Evolutionary conservation across 129 eudicot species (phyloP).

Genomic region (Solidago caesia): DNA sequence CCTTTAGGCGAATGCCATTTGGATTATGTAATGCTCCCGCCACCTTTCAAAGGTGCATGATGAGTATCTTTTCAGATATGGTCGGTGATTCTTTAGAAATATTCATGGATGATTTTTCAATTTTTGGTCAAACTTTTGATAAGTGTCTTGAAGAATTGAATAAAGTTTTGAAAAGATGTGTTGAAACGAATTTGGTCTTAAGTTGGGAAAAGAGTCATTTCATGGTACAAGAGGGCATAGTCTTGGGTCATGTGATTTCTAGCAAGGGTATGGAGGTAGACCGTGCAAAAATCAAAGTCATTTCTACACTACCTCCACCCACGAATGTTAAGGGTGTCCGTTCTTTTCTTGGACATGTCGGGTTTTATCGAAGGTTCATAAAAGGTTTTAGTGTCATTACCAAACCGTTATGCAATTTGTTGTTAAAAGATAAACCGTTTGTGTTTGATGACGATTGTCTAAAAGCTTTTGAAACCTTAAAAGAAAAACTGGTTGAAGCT

Average conservation of each 20-base stretch:
- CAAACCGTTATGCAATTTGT: neutral
- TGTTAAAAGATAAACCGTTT: neutral
- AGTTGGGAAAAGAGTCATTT: slow-evolving; percentile 6
- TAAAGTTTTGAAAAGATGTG: neutral
- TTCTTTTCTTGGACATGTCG: neutral
- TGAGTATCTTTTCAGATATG: slow-evolving; percentile 15
- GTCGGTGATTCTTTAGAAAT: neutral
- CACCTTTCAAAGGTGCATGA: slow-evolving; percentile 7
- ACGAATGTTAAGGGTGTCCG: neutral
- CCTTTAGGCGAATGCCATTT: neutral
- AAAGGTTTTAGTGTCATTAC: neutral
- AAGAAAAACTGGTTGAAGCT: neutral
- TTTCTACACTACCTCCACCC: neutral
- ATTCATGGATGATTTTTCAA: slow-evolving; percentile 3
- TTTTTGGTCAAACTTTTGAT: neutral
- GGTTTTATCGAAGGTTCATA: neutral
- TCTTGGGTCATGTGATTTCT: neutral
- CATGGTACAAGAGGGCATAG: neutral
- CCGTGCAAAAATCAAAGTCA: neutral
- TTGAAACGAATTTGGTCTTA: neutral
- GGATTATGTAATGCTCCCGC: neutral
- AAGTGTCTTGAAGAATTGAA: too few species aligned
- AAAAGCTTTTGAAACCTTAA: neutral
- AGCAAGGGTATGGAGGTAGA: neutral
- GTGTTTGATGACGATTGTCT: neutral